Percentiles rank a stretch among this genome's conserved stretches.
These are phyloP conservation scores for Heteromeles arbutifolia DNA, from an alignment of 306 rosid genomes.

Conservation along the genomic window DNA sequence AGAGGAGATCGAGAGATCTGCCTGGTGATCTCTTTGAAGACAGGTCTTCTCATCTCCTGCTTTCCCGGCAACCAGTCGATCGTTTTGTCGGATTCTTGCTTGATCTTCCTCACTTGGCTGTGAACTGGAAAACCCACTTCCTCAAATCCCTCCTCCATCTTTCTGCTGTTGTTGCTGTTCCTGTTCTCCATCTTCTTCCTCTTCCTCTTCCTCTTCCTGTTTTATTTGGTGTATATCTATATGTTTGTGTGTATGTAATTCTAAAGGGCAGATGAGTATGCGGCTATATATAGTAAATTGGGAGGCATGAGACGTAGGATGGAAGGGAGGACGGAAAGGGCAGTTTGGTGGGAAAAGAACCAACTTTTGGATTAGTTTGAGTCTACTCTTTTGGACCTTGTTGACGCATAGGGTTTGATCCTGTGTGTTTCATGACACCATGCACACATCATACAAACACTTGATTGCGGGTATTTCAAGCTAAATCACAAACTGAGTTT, in stretches of 20 bases:
- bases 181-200: slow-evolving; percentile 44
- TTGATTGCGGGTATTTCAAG: background rate
- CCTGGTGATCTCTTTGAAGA: slow-evolving; percentile 40
- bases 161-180: background rate
- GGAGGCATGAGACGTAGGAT: slow-evolving; percentile 39
- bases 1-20: slow-evolving; percentile 73
- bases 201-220: slow-evolving; percentile 24
- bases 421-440: background rate
- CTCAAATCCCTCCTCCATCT: slow-evolving; percentile 9
- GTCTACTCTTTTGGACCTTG: slow-evolving; percentile 47
- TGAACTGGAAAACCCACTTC: slow-evolving; percentile 46
- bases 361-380: slow-evolving; percentile 23
- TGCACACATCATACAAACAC: too few species aligned
- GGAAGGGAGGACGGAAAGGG: slow-evolving; percentile 25
- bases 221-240: background rate
- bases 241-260: background rate
- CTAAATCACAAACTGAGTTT: fast-evolving
- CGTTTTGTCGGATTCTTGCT: slow-evolving; percentile 60
- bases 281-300: background rate
- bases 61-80: slow-evolving; percentile 47
- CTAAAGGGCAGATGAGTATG: background rate
- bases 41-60: slow-evolving; percentile 54
- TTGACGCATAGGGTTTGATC: slow-evolving; percentile 1
- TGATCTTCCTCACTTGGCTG: slow-evolving; percentile 72
- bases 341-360: slow-evolving; percentile 46